Evolutionary conservation across 2,329 filamentous ascomycete species (phyloP).

Genomic region (Hymenoscyphus linearis): DNA sequence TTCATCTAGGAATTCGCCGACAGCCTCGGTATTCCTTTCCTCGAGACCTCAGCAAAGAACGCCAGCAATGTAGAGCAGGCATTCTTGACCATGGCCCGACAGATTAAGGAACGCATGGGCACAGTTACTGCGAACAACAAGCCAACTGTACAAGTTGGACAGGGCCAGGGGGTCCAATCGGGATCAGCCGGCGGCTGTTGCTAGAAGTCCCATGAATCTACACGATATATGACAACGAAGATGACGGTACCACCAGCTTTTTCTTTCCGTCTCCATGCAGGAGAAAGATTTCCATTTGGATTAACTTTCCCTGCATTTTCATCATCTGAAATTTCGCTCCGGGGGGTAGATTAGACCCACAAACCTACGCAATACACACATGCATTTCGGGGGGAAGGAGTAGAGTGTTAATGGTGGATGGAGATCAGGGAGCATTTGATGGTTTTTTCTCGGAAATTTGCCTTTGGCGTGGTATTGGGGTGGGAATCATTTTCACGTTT

Average conservation of each 20-base stretch:
- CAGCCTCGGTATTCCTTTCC: constrained; percentile 97
- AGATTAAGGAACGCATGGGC: constrained; percentile 99
- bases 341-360: background rate
- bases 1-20: constrained; percentile 84
- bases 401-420: background rate
- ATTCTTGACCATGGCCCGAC: constrained; percentile 98
- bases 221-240: background rate
- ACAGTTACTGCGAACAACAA: constrained; percentile 95
- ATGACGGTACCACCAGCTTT: background rate
- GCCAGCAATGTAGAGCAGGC: constrained; percentile 99
- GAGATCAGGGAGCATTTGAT: background rate
- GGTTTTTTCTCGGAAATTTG: background rate
- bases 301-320: background rate
- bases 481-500: background rate
- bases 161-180: constrained; percentile 88
- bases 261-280: background rate
- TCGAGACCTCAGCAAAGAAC: constrained; percentile 99
- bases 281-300: background rate
- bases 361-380: background rate
- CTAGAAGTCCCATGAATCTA: constrained; percentile 49
- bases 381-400: background rate
- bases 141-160: constrained; percentile 91
- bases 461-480: background rate
- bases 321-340: background rate
- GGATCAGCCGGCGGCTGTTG: constrained; percentile 85